phyloP scores from a whole-genome alignment of 1,284 basidiomycete genomes.

The Anthracocystis walkeri region DNA sequence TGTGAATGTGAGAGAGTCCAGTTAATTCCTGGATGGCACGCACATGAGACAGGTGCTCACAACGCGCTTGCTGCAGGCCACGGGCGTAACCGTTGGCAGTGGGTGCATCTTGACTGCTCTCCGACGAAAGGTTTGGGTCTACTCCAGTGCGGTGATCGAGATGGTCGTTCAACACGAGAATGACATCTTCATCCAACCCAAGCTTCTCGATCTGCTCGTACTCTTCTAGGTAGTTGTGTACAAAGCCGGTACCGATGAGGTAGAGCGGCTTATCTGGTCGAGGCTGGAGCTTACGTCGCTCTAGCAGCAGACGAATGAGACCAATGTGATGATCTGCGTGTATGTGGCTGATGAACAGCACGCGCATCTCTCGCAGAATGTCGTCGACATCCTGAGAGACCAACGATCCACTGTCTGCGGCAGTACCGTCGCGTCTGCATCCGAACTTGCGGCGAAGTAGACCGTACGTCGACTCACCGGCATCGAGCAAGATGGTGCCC shows the following conservation, averaged over 20 bases:
- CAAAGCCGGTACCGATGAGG: constrained; percentile 75
- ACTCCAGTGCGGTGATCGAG: constrained; percentile 55
- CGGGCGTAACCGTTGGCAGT: constrained; percentile 6
- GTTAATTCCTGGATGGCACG: constrained; percentile 25
- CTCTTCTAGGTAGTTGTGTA: constrained; percentile 78
- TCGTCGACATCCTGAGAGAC: constrained; percentile 46
- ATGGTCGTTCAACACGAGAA: constrained; percentile 53
- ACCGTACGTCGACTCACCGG: constrained; percentile 90
- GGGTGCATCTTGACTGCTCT: not conserved
- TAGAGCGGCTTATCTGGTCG: constrained; percentile 73
- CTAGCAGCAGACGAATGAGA: constrained; percentile 78
- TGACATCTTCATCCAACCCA: constrained; percentile 74
- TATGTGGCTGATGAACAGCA: constrained; percentile 88
- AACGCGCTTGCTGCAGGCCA: constrained; percentile 11
- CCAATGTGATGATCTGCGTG: constrained; percentile 95
- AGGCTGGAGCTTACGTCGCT: constrained; percentile 76
- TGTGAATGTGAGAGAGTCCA: constrained; percentile 39
- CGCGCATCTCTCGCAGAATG: constrained; percentile 77
- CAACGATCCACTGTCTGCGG: constrained; percentile 20
- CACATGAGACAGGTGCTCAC: constrained; percentile 24
- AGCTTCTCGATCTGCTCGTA: constrained; percentile 77
- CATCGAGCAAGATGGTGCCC: constrained; percentile 80
- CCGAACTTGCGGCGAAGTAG: constrained; percentile 86
- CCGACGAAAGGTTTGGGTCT: constrained; percentile 22
- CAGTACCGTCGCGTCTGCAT: constrained; percentile 32